Evolutionary conservation across 805 yeast genomes (phyloP).

Genomic region (Isabelozyma gotoi): DNA sequence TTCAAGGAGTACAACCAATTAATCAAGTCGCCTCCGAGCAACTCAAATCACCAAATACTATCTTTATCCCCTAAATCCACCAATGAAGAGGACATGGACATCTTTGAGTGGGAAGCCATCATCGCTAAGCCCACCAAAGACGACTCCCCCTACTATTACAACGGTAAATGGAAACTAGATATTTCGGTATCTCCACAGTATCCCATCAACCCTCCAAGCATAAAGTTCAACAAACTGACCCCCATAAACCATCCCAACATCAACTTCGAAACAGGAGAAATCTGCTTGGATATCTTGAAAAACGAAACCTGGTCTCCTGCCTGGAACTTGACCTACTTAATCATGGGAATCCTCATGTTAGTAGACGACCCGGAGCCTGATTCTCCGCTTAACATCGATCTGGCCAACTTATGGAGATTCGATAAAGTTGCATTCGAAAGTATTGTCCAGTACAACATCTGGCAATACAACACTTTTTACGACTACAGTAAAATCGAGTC

Average conservation of each 20-base stretch:
- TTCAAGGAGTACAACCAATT: constrained; percentile 39
- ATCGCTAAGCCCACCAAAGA: constrained; percentile 47
- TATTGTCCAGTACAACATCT: constrained; percentile 38
- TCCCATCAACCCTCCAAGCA: constrained; percentile 59
- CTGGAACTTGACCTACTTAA: constrained; percentile 57
- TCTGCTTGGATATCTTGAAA: constrained; percentile 66
- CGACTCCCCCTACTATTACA: constrained; percentile 49
- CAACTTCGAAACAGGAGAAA: constrained; percentile 54
- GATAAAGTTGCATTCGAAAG: constrained; percentile 40
- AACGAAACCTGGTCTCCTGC: constrained; percentile 69
- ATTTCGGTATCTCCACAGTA: constrained; percentile 49
- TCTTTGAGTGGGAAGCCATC: constrained; percentile 52
- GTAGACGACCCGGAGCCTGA: constrained; percentile 68
- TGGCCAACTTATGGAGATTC: constrained; percentile 56
- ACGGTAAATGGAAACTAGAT: constrained; percentile 51
- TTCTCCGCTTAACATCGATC: constrained; percentile 69
- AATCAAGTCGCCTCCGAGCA: constrained; percentile 22
- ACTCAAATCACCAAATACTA: constrained; percentile 37
- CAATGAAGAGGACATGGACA: constrained; percentile 30
- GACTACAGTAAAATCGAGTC: not conserved
- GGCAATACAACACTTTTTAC: constrained; percentile 35
- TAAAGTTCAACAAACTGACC: constrained; percentile 42
- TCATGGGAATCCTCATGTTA: constrained; percentile 58
- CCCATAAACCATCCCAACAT: constrained; percentile 45
- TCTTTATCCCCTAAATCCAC: constrained; percentile 38